Conservation (phyloP, 495 filamentous ascomycete species). For the Lasiosphaeriaceae sp. region DNA sequence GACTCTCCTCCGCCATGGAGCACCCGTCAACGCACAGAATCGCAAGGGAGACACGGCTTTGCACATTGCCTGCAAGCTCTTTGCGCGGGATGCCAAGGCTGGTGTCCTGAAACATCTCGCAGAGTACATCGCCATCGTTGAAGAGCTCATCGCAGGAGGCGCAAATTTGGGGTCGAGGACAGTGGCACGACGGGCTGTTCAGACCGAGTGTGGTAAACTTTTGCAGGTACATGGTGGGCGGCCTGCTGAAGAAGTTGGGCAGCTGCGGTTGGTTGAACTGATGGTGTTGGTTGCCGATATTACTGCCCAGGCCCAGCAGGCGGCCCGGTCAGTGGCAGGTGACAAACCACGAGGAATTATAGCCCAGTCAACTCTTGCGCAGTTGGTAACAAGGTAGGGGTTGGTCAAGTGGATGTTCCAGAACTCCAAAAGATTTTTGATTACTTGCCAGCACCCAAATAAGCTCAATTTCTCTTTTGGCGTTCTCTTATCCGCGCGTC, state of each 20-base stretch:
- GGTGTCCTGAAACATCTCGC: not conserved
- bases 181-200: not conserved
- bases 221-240: not conserved
- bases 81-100: not conserved
- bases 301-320: not conserved
- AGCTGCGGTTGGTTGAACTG: not conserved
- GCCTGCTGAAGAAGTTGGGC: not conserved
- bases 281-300: not conserved
- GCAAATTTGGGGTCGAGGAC: conserved; percentile 2
- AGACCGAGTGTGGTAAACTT: not conserved
- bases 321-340: too few relatives aligned
- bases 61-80: conserved; percentile 6
- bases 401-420: too few relatives aligned
- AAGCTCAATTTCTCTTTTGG: too few relatives aligned
- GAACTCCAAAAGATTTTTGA: too few relatives aligned
- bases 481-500: too few relatives aligned
- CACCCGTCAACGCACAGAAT: conserved; percentile 5
- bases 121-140: not conserved
- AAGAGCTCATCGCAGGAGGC: conserved; percentile 1
- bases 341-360: too few relatives aligned
- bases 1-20: not conserved
- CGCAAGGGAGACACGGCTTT: conserved; percentile 2
- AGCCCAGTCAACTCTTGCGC: too few relatives aligned
- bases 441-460: too few relatives aligned
- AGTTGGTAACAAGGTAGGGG: too few relatives aligned